Conservation (phyloP, 257 asterid genomes). For the Cordia subcordata region DNA sequence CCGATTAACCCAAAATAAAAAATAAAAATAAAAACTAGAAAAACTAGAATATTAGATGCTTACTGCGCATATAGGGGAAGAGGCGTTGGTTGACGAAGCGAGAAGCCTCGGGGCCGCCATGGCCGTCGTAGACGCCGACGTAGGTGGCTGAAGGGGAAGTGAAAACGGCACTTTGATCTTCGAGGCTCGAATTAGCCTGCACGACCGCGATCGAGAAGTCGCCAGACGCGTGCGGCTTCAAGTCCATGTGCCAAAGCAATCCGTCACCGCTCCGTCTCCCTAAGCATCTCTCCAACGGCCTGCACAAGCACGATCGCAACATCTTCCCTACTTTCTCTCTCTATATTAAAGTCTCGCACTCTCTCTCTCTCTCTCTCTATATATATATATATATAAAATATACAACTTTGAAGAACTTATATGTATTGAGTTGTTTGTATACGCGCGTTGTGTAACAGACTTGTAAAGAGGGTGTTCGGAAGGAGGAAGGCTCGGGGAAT, state of each 20-base stretch:
- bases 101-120: slow-evolving; percentile 97
- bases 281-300: slow-evolving; percentile 48
- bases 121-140: slow-evolving; percentile 94
- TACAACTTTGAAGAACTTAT: not conserved
- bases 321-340: slow-evolving; percentile 19
- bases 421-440: not conserved
- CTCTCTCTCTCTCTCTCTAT: not conserved
- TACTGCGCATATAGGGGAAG: slow-evolving; percentile 76
- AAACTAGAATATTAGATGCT: not conserved
- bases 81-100: slow-evolving; percentile 79
- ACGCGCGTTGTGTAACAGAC: not conserved
- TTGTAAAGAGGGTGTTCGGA: not conserved
- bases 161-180: slow-evolving; percentile 92
- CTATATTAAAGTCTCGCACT: no score
- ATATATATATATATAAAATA: no score
- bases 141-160: slow-evolving; percentile 88
- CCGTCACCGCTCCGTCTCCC: slow-evolving; percentile 67
- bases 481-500: not conserved
- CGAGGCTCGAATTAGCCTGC: slow-evolving; percentile 85
- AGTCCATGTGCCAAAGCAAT: slow-evolving; percentile 73
- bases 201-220: slow-evolving; percentile 92
- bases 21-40: not conserved
- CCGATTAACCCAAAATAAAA: not conserved
- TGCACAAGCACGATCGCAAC: slow-evolving; percentile 57
- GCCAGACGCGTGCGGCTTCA: slow-evolving; percentile 81